phyloP scores from a whole-genome alignment of 352 stramenopile species.

The Globisporangium paroecandrum region DNA sequence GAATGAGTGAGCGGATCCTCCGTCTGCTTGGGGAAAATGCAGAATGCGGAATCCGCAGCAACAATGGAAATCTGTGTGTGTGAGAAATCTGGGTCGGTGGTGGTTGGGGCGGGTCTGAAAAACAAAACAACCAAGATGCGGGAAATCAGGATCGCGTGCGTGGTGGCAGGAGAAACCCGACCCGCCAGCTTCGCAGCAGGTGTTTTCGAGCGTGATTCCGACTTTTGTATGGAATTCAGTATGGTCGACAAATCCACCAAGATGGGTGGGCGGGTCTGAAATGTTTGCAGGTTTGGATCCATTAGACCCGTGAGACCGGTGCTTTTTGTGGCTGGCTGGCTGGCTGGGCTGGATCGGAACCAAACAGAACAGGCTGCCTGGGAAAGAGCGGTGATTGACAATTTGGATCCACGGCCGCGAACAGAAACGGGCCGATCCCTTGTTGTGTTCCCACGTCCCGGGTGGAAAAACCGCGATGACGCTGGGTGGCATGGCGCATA shows the following conservation, averaged over 20 bases:
- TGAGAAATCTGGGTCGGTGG: not conserved
- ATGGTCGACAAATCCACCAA: not conserved
- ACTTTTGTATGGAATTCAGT: not conserved
- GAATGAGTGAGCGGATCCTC: conserved; percentile 13
- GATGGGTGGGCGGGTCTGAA: not conserved
- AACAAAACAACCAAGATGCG: not conserved
- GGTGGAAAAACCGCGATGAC: not conserved
- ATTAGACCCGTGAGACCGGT: not conserved
- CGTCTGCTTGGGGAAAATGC: conserved; percentile 3
- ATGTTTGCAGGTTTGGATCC: not conserved
- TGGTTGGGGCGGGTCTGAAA: not conserved
- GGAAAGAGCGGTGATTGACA: conserved; percentile 4
- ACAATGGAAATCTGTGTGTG: not conserved
- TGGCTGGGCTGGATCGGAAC: not conserved
- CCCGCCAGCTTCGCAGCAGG: not conserved
- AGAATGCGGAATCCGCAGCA: not conserved
- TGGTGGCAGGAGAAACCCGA: not conserved
- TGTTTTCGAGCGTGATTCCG: not conserved
- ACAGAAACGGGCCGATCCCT: conserved; percentile 1
- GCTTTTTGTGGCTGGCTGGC: not conserved
- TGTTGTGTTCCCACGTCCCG: not conserved
- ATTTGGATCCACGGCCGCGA: not conserved
- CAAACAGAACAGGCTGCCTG: not conserved
- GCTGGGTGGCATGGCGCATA: conserved; percentile 17
- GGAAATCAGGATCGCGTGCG: not conserved